Conservation (phyloP, 2,329 filamentous ascomycete species). For the Aureobasidium subglaciale region DNA sequence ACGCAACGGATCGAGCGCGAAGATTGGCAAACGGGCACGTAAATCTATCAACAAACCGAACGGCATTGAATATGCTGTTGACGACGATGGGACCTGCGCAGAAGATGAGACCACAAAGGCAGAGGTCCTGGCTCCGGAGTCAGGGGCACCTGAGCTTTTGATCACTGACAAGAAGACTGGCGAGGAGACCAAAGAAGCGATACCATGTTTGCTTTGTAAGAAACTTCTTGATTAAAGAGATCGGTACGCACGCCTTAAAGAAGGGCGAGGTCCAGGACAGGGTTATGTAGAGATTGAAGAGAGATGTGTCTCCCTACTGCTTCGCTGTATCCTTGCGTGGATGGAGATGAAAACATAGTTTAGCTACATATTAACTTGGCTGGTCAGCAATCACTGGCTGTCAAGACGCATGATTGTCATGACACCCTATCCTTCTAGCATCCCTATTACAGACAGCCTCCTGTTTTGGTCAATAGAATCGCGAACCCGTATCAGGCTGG, state of each 20-base stretch:
- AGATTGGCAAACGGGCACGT: constrained; percentile 11
- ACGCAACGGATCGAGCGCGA: constrained; percentile 15
- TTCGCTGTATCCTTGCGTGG: neutral
- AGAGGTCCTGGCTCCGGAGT: neutral
- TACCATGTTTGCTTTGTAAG: constrained; percentile 26
- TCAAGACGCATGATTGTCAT: neutral
- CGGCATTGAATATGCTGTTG: neutral
- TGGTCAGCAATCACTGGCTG: neutral
- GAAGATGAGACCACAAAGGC: constrained; percentile 1
- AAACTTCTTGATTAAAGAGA: constrained; percentile 15
- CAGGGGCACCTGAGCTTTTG: constrained; percentile 22
- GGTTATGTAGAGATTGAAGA: neutral
- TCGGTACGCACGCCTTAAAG: too few species aligned
- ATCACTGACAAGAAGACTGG: constrained; percentile 22
- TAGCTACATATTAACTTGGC: neutral
- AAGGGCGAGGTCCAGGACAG: neutral
- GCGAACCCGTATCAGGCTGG: too few species aligned
- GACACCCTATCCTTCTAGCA: too few species aligned
- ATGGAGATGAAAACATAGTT: neutral
- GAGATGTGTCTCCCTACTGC: neutral
- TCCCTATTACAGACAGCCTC: too few species aligned
- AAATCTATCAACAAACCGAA: neutral
- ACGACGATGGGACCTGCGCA: neutral
- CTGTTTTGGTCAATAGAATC: too few species aligned
- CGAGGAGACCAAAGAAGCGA: constrained; percentile 19